A percentile compares a stretch with the other conserved stretches of the same genome.
These are phyloP conservation scores for Penicillium cosmopolitanum DNA, from an alignment of 495 filamentous ascomycete species.

Conservation along the genomic window DNA sequence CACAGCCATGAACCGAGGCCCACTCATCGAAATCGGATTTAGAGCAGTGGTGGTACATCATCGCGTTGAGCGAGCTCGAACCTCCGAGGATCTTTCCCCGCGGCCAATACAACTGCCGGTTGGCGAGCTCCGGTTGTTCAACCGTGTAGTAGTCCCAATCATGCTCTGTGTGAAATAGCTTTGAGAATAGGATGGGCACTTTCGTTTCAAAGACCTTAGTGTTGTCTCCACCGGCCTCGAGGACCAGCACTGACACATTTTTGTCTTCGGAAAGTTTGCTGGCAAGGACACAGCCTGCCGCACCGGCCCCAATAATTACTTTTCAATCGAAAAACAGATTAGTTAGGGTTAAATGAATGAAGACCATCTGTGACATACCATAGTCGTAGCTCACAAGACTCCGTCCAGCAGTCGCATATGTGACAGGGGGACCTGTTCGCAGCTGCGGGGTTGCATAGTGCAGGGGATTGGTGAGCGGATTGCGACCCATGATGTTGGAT, in stretches of 20 bases:
- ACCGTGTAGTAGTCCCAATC: constrained; percentile 31
- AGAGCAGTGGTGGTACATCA: constrained; percentile 31
- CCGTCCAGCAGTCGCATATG: constrained; percentile 19
- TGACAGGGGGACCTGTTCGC: constrained; percentile 16
- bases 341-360: background rate
- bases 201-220: constrained; percentile 31
- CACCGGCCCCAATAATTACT: constrained; percentile 42
- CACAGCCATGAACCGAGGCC: constrained; percentile 21
- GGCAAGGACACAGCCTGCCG: constrained; percentile 54
- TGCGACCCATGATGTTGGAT: constrained; percentile 3
- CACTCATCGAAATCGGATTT: constrained; percentile 28
- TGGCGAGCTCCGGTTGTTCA: constrained; percentile 23
- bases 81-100: constrained; percentile 27
- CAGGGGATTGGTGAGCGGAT: constrained; percentile 18
- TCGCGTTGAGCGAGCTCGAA: constrained; percentile 24
- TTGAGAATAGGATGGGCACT: constrained; percentile 25
- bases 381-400: constrained; percentile 25
- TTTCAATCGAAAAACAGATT: background rate
- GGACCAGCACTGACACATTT: constrained; percentile 47
- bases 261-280: constrained; percentile 51
- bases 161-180: constrained; percentile 26
- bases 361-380: constrained; percentile 7
- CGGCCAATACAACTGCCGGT: constrained; percentile 26
- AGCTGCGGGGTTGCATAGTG: constrained; percentile 26
- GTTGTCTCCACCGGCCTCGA: constrained; percentile 50